Conservation (phyloP, 148 eudicot genomes). For the Polygonum maritimum region DNA sequence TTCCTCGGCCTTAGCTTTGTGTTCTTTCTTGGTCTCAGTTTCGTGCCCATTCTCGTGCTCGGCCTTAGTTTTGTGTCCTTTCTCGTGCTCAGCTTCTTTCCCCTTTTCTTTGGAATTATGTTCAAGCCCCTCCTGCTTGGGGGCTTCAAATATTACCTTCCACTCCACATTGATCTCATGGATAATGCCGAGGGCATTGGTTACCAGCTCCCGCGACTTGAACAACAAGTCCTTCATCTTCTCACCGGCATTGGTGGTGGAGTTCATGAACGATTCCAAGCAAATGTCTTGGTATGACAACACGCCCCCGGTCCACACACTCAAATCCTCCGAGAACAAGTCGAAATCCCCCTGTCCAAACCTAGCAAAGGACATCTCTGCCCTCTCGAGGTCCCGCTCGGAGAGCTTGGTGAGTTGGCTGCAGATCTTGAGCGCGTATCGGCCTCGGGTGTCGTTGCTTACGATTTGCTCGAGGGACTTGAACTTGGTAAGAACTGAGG, state of each 20-base stretch:
- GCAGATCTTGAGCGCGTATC: background rate
- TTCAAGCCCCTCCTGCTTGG: background rate
- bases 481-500: background rate
- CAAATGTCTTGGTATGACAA: slow-evolving; percentile 50
- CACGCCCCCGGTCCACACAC: slow-evolving; percentile 48
- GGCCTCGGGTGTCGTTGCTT: background rate
- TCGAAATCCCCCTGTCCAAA: background rate
- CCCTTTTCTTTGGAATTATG: background rate
- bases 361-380: background rate
- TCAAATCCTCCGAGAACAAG: slow-evolving; percentile 25
- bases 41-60: background rate
- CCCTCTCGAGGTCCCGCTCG: background rate
- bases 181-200: slow-evolving; percentile 44
- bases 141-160: background rate
- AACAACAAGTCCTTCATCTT: slow-evolving; percentile 35
- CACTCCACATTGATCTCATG: slow-evolving; percentile 9
- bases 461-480: background rate
- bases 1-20: background rate
- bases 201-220: slow-evolving; percentile 25
- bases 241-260: slow-evolving; percentile 33
- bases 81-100: background rate
- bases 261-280: slow-evolving; percentile 49
- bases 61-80: background rate
- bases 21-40: background rate
- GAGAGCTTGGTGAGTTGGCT: background rate